phyloP scores from a whole-genome alignment of 2,329 filamentous ascomycete species.

The Penicillium sp. region DNA sequence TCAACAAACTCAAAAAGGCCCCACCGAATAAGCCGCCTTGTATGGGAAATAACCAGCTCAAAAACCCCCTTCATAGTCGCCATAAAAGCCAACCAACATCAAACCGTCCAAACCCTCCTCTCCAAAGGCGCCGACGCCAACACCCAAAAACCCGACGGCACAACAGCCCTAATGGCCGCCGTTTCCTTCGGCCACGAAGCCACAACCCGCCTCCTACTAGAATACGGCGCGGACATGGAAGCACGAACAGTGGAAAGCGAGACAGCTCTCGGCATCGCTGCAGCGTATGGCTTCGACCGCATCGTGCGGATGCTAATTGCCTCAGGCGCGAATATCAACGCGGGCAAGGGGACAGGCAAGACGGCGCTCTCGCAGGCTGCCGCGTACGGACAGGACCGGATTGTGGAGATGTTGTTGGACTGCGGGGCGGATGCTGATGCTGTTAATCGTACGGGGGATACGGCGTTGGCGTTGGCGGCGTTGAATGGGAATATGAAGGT shows the following conservation, averaged over 20 bases:
- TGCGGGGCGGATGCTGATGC: slow-evolving; percentile 13
- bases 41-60: not conserved
- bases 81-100: slow-evolving; percentile 3
- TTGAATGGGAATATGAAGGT: slow-evolving; percentile 10
- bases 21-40: not conserved
- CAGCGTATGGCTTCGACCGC: slow-evolving; percentile 8
- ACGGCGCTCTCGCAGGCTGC: slow-evolving; percentile 12
- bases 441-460: slow-evolving; percentile 9
- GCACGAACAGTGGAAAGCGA: not conserved
- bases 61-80: slow-evolving; percentile 13
- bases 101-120: slow-evolving; percentile 7
- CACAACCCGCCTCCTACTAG: slow-evolving; percentile 9
- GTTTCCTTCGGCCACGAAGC: slow-evolving; percentile 10
- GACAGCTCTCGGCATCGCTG: slow-evolving; percentile 9
- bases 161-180: slow-evolving; percentile 17
- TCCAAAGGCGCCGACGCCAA: slow-evolving; percentile 13
- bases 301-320: slow-evolving; percentile 11
- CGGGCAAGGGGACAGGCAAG: not conserved
- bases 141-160: slow-evolving; percentile 3
- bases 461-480: slow-evolving; percentile 15
- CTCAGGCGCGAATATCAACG: slow-evolving; percentile 5
- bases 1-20: not conserved
- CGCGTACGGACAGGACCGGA: slow-evolving; percentile 7
- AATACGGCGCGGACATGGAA: slow-evolving; percentile 8
- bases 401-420: slow-evolving; percentile 11